phyloP scores from a whole-genome alignment of 2,329 filamentous ascomycete species.

The Fusarium anguioides region DNA sequence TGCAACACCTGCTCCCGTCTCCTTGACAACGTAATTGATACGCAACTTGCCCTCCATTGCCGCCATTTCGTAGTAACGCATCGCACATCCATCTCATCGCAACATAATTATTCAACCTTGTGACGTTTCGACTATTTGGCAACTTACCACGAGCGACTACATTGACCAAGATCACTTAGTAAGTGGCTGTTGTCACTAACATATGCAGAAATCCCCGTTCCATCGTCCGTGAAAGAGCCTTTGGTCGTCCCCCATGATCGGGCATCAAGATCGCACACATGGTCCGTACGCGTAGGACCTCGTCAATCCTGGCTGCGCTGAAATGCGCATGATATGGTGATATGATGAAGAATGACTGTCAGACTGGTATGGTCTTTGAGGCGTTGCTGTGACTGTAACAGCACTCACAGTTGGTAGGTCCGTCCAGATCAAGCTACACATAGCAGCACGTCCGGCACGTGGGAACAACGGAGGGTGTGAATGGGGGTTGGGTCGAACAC shows the following conservation, averaged over 20 bases:
- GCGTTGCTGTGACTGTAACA: constrained; percentile 49
- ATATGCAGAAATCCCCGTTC: not conserved
- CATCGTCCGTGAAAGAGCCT: not conserved
- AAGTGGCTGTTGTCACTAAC: constrained; percentile 21
- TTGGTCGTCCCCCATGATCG: constrained; percentile 47
- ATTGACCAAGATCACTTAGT: constrained; percentile 35
- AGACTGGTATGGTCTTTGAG: constrained; percentile 43
- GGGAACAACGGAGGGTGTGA: not conserved
- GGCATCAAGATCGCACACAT: constrained; percentile 53
- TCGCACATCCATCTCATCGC: constrained; percentile 51
- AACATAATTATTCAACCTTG: constrained; percentile 61
- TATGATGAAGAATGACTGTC: constrained; percentile 7
- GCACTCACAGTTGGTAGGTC: constrained; percentile 49
- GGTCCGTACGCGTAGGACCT: constrained; percentile 57
- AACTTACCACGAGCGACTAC: constrained; percentile 62
- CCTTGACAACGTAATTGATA: constrained; percentile 62
- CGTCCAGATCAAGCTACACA: constrained; percentile 46
- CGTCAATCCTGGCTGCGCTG: constrained; percentile 57
- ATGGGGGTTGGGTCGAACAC: not conserved
- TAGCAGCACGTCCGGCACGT: constrained; percentile 35
- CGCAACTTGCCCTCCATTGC: constrained; percentile 56
- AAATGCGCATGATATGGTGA: constrained; percentile 51
- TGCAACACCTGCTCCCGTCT: constrained; percentile 59
- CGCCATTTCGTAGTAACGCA: not conserved
- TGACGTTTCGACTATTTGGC: constrained; percentile 61